Evolutionary conservation across 768 basidiomycete genomes (phyloP), one percentile per base, ranked within the genome.

Genomic region (Tylopilus felleus): DNA sequence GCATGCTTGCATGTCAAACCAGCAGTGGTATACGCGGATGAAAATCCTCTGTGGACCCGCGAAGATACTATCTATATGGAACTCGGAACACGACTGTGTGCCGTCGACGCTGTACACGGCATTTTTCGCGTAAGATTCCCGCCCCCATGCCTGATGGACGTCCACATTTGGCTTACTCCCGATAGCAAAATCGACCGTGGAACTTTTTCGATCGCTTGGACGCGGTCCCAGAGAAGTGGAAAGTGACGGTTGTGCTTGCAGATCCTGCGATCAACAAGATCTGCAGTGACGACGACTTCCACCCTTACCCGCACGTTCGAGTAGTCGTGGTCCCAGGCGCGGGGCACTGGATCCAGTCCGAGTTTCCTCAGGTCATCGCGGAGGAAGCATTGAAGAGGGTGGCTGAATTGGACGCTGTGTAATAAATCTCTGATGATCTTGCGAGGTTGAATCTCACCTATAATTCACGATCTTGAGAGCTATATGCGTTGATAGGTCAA

Each of bases 341-440:
- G 3, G 56, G 56, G 2, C 67, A 68, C 42, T 70, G 60, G 58
- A 64, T 70, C 17, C 68, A 68, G 31, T 54, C 33, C 21, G 67
- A 70, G 29, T 56, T 60, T 25, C 66, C 66, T 0, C 55, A 70
- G 8, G 48, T 47, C 23, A 56, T 68, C 0, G 54, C 68, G 6
- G 41, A 59, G 17, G 56, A 55, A 29, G 63, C 58, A 14, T 43
- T 60, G 21, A 58, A 55, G 48, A 53, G 51, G 9, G 52, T 60
- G 4, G 51, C 53, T 25, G 55, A 63, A 27, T 40, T 62, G 38
- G 50, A 52, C 4, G 35, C 9, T 9, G 19, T 8, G 10, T 58
- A 8, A 47, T 14, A 13, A 1, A 9, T 3, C 21, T 28, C 5
- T 4, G 27, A 31, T 17, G 22, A 42, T 4, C 1, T 25, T 23